Base-by-base conservation (phyloP, 176 grass and related monocot species). In the Avena eriantha region DNA sequence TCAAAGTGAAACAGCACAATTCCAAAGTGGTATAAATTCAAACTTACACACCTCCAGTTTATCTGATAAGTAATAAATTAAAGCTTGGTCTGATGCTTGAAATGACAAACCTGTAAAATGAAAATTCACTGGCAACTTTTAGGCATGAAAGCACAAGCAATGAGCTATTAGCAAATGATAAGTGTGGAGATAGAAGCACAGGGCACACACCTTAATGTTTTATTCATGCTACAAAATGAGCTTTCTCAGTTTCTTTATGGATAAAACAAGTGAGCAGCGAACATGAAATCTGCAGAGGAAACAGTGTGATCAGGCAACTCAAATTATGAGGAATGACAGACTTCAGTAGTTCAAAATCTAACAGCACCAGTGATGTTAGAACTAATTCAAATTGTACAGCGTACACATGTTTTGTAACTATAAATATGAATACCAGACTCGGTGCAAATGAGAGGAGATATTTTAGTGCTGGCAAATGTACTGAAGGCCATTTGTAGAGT, bases 291-390 rank as follows among this genome's bases (percentile, higher is more conserved):
- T 81, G 24, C 53, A 31, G 33, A 74, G 9, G 1, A 8, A 50
- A 82, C 11, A 56, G 59, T 84, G 77, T 73, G 13, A 46, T 76
- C 55, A 73, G 74, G 76, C 31, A 80, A 49, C 3, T 31, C 11
- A 73, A 73, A 55, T 85, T 75, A 81, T 51, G 50, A 78, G 33
- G 12, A 61, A 76, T 34, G 75, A 4, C 24, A 64, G 24, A 59
- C 24, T 31, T 10, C 26, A 63, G 55, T 23, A 64, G 41, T 48
- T 76, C 10, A 11, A 83, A 35, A 63, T 35, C 18, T 10, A 61
- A 50, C 41, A 74, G 2, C 0, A 19, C 12, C 1, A 58, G 14
- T 5, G 73, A 45, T 48, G 18, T 15, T 76, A 48, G 3, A 23
- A 21, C 39, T 69, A 70, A 22, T 54, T 65, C 67, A 64, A 74